phyloP scores from a whole-genome alignment of 805 yeast genomes.

The Schwanniomyces occidentalis region DNA sequence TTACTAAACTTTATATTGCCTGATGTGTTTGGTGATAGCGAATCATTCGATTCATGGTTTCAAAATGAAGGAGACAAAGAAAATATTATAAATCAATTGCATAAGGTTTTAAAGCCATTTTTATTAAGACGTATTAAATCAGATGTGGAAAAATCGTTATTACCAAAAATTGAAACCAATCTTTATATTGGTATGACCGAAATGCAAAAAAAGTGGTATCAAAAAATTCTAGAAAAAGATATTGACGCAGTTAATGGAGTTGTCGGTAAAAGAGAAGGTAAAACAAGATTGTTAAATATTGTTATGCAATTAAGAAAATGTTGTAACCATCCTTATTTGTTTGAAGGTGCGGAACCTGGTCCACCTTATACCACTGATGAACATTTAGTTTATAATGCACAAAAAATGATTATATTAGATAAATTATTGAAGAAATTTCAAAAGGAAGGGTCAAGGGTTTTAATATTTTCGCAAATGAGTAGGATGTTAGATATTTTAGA shows the following conservation, averaged over 20 bases:
- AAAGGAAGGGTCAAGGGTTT: constrained; percentile 72
- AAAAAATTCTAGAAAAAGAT: constrained; percentile 73
- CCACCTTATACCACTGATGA: constrained; percentile 87
- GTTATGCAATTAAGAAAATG: constrained; percentile 86
- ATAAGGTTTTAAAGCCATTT: constrained; percentile 75
- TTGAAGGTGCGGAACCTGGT: constrained; percentile 89
- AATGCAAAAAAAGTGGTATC: constrained; percentile 82
- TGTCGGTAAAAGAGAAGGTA: constrained; percentile 70
- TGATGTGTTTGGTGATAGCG: constrained; percentile 73
- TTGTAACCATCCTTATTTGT: constrained; percentile 81
- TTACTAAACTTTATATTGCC: constrained; percentile 73
- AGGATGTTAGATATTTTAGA: constrained; percentile 78
- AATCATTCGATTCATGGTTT: constrained; percentile 77
- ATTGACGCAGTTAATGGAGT: constrained; percentile 86
- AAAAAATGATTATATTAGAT: constrained; percentile 71
- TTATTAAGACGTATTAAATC: constrained; percentile 72
- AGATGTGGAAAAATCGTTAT: constrained; percentile 76
- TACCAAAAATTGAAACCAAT: constrained; percentile 75
- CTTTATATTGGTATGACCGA: constrained; percentile 72
- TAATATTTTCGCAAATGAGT: constrained; percentile 83
- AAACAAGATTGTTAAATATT: constrained; percentile 72
- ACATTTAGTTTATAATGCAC: constrained; percentile 72
- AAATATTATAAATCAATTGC: constrained; percentile 63
- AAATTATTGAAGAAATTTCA: constrained; percentile 60
- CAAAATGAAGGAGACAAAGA: constrained; percentile 39